Base-by-base conservation (phyloP, 139 green algal species). In the Volvox reticuliferus region DNA sequence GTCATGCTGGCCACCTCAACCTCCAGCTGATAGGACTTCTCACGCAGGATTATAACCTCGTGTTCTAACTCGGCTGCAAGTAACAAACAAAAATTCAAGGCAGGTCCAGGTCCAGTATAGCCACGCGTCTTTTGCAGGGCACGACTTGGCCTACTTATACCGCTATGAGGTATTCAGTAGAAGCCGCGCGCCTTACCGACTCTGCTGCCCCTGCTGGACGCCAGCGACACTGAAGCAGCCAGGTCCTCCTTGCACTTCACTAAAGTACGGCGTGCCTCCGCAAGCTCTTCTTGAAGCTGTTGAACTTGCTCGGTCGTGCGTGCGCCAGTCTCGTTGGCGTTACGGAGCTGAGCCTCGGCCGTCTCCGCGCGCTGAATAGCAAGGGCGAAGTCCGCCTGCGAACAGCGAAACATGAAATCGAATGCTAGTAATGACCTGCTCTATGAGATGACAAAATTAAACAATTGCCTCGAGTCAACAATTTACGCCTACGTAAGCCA, bases 1-100 rank as follows among this genome's bases (percentile, higher is more conserved):
- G 83, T 89, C 82, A 90, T 92, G n/a, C 81, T 73, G 21, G 89
- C 89, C 35, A 92, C 87, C 61, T 91, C 87, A 33, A 91, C 76
- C 24, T 91, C 87, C 87, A 91, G 76, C 33, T 91, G 87, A 33
- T 91, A 91, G 0, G 76, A 68, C 61, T 86, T 86, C 26, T 91
- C 87, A 0, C 87, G 87, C 87, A 91, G 76, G 22, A 68, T 36
- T 12, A 28, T 77, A 33, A 91, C 76, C 61, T 91, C 87, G 76
- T 86, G 87, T 55, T 91, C 87, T 35, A 91, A 77, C 87, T 91
- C 87, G 5, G 24, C 87, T 91, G 87, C 87, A 37, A 55, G 44
- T 55, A 55, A 14, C 0, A 63, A 20, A 21, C 26, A 19, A 65
- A 55, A 61, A 18, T 2, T 61, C 76, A 55, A 36, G 32, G 18